These are phyloP conservation scores for Neurospora discreta DNA, from an alignment of 495 filamentous ascomycete species.

Conservation along the genomic window DNA sequence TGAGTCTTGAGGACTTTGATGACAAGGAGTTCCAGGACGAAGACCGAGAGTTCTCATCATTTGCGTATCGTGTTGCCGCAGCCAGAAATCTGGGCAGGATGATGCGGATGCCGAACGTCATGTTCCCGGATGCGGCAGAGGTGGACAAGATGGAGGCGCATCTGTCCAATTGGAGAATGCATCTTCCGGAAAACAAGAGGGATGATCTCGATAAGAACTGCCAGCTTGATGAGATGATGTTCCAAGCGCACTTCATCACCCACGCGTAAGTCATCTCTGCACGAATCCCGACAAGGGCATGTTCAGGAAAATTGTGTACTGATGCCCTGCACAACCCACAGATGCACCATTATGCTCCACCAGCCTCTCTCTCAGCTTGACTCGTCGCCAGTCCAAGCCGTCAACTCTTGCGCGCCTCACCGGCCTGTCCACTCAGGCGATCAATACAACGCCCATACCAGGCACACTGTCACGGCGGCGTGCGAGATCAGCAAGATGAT, in stretches of 20 bases:
- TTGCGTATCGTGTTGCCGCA: constrained; percentile 65
- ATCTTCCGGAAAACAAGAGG: constrained; percentile 65
- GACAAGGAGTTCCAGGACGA: constrained; percentile 52
- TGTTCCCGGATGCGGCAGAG: constrained; percentile 33
- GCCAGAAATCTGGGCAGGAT: constrained; percentile 65
- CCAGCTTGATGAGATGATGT: constrained; percentile 78
- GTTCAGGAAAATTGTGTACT: background rate
- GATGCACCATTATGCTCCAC: constrained; percentile 60
- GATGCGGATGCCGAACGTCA: constrained; percentile 41
- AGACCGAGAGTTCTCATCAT: constrained; percentile 62
- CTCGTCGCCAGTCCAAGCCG: constrained; percentile 39
- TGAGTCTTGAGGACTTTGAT: constrained; percentile 60
- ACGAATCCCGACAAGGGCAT: background rate
- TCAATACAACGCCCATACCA: constrained; percentile 58
- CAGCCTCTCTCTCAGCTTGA: constrained; percentile 55
- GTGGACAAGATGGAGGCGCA: constrained; percentile 55
- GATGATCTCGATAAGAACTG: constrained; percentile 57
- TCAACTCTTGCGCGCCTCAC: constrained; percentile 48
- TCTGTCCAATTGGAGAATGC: constrained; percentile 73
- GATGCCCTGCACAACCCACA: constrained; percentile 3
- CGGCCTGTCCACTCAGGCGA: constrained; percentile 42
- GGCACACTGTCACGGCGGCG: constrained; percentile 68
- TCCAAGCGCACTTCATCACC: constrained; percentile 79
- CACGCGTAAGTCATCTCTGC: constrained; percentile 40
- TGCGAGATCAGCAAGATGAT: constrained; percentile 68